phyloP scores from a whole-genome alignment of 2,329 filamentous ascomycete species.

The Pyrenophora seminiperda region DNA sequence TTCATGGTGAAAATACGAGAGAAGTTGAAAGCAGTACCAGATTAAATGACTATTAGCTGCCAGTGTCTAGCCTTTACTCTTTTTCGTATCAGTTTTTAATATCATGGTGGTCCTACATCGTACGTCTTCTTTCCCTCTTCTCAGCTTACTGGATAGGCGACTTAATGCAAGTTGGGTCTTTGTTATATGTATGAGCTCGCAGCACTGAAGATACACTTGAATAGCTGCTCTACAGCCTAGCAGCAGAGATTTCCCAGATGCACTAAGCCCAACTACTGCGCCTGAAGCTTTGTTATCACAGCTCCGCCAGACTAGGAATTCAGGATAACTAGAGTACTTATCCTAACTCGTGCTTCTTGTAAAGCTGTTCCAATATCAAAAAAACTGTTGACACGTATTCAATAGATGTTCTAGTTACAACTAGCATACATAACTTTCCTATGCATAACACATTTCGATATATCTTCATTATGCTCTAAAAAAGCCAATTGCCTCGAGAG shows the following conservation, averaged over 20 bases:
- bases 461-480: too few relatives aligned
- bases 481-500: too few relatives aligned
- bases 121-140: constrained; percentile 4
- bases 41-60: constrained; percentile 1
- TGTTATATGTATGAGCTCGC: background rate
- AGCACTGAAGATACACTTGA: background rate
- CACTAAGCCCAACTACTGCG: background rate
- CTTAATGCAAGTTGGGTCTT: background rate
- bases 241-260: background rate
- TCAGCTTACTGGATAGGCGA: background rate
- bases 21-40: constrained; percentile 10
- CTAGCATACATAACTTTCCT: background rate
- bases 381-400: background rate
- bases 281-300: background rate
- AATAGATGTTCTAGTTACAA: background rate
- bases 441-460: background rate
- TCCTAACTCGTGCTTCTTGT: background rate
- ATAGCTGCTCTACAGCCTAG: background rate
- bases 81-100: constrained; percentile 7
- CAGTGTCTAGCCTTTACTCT: constrained; percentile 4
- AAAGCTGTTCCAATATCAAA: background rate
- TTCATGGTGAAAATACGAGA: constrained; percentile 8
- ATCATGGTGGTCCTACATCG: constrained; percentile 3
- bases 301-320: background rate
- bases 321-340: background rate